Evolutionary conservation across 2,329 filamentous ascomycete species (phyloP), one percentile per base, ranked within the genome.

Genomic region (Orbilia oligospora): DNA sequence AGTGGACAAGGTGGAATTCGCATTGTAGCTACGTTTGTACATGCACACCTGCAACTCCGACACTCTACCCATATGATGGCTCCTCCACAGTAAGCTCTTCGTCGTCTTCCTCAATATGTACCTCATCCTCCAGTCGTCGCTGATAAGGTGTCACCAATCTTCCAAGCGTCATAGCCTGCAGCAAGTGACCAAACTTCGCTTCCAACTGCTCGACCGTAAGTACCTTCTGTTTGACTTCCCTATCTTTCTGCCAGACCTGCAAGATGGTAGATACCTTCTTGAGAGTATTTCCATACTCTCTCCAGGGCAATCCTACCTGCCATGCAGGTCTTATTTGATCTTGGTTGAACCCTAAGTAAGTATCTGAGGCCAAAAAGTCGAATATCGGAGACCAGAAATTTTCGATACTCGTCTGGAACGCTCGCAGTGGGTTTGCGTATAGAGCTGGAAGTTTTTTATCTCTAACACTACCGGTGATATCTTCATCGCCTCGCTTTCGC

Each of bases 91-190:
- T 27, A 16, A 51, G 48, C 12, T 51, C 48, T n/a, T 51, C 48
- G 12, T 51, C 48, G 24, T 51, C 18, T 16, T 20, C 16, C 6
- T 20, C 16, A 9, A 20, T 20, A 36, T 20, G n/a, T 30, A 14
- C 53, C 30, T 58, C 30, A 55, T 55, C 24, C 22, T 30, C 51
- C 14, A 14, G 14, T 14, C 24, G 51, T 5, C 14, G 4, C 30
- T 30, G 53, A 4, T 38, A 20, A 2, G 53, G 30, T 3, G 53
- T 20, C 3, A 58, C 18, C 33, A 36, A 8, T 27, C 53, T 36
- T 18, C 53, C 53, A 18, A 58, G 30, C 33, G 30, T 58, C 53
- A 58, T 58, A 58, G 53, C 53, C 16, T 36, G n/a, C n/a, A 58
- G 30, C 53, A 58, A 22, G 14, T 58, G 27, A 2, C 33, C 53